Evolutionary conservation across 169 alveolate species (phyloP).

Genomic region (Cryptosporidium xiaoi): DNA sequence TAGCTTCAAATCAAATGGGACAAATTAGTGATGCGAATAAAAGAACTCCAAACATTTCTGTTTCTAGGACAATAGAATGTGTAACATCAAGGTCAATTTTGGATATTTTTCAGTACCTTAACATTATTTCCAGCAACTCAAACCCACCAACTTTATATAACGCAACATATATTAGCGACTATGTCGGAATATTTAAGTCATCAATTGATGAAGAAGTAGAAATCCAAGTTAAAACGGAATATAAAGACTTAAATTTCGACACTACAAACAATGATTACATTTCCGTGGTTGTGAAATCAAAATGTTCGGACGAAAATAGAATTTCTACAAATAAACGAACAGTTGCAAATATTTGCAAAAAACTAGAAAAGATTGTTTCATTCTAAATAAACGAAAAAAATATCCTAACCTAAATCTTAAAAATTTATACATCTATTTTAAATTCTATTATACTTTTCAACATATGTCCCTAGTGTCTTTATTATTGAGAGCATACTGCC

Average conservation of each 20-base stretch:
- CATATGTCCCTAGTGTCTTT: conserved; percentile 25
- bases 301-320: conserved; percentile 20
- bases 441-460: not conserved
- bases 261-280: conserved; percentile 6
- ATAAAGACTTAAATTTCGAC: conserved; percentile 35
- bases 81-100: conserved; percentile 20
- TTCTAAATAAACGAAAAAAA: not conserved
- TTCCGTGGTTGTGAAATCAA: conserved; percentile 32
- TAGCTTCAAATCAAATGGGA: not conserved
- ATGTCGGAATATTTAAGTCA: conserved; percentile 27
- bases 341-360: conserved; percentile 22
- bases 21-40: not conserved
- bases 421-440: not conserved
- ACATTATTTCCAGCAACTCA: conserved; percentile 41
- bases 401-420: not conserved
- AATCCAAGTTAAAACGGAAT: conserved; percentile 36
- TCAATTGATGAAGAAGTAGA: conserved; percentile 9
- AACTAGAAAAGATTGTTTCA: conserved; percentile 48
- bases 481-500: conserved; percentile 63
- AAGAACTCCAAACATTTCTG: not conserved
- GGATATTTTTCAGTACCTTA: conserved; percentile 20
- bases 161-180: conserved; percentile 16
- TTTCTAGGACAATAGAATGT: conserved; percentile 35
- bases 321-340: conserved; percentile 48
- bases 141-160: conserved; percentile 61